phyloP scores from a whole-genome alignment of 148 eudicot genomes.

The Amaranthus palmeri region DNA sequence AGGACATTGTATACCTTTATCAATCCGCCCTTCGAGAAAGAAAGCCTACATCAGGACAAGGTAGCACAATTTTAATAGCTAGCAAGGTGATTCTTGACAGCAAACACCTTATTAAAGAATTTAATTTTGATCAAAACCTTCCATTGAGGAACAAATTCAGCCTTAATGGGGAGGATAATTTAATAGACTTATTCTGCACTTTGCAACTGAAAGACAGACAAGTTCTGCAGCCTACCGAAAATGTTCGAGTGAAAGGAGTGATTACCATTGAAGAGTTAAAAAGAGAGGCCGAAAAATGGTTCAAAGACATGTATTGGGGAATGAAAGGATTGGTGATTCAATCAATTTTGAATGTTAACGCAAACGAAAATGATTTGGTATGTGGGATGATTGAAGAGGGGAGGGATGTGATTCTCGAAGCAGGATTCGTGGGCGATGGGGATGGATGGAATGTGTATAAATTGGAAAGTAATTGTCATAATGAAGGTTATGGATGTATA shows the following conservation, averaged over 20 bases:
- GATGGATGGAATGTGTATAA: slow-evolving; percentile 25
- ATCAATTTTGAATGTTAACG: slow-evolving; percentile 30
- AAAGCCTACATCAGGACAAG: slow-evolving; percentile 28
- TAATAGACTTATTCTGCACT: slow-evolving; percentile 41
- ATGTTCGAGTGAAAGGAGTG: slow-evolving; percentile 31
- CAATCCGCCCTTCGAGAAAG: slow-evolving; percentile 47
- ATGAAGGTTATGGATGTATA: slow-evolving; percentile 36
- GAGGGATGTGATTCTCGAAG: slow-evolving; percentile 50
- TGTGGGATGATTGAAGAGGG: slow-evolving; percentile 35
- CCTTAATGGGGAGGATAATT: slow-evolving; percentile 10
- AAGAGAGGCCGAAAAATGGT: slow-evolving; percentile 48
- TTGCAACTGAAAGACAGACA: slow-evolving; percentile 33
- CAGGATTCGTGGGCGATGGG: slow-evolving; percentile 28
- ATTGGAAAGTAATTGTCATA: slow-evolving; percentile 17
- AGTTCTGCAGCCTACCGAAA: slow-evolving; percentile 41
- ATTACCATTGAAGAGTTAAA: slow-evolving; percentile 54
- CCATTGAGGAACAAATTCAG: slow-evolving; percentile 24
- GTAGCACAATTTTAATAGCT: slow-evolving; percentile 55
- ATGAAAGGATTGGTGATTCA: slow-evolving; percentile 37
- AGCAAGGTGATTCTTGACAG: slow-evolving; percentile 76
- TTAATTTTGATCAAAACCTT: slow-evolving; percentile 21
- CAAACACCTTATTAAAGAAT: slow-evolving; percentile 66
- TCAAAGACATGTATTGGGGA: slow-evolving; percentile 59
- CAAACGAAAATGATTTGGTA: slow-evolving; percentile 38
- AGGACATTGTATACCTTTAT: slow-evolving; percentile 58